These are phyloP conservation scores for Fusarium pininemorale DNA, from an alignment of 2,329 filamentous ascomycete species.

Conservation along the genomic window DNA sequence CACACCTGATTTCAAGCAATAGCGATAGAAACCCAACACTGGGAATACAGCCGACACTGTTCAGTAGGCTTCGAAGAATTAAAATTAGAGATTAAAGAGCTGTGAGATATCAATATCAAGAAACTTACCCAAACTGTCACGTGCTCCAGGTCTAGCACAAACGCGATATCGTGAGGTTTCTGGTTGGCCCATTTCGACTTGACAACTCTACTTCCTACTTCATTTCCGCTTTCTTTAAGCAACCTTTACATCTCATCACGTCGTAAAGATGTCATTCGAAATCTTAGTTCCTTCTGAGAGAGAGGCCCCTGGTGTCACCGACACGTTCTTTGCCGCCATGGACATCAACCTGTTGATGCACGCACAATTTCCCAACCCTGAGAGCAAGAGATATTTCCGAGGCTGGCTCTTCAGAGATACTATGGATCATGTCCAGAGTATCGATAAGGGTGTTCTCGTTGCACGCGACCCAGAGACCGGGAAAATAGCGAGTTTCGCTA, in stretches of 20 bases:
- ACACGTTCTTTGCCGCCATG: conserved; percentile 53
- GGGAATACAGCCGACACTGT: not conserved
- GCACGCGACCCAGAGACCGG: conserved; percentile 45
- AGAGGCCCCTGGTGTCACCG: conserved; percentile 39
- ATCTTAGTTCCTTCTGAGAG: conserved; percentile 39
- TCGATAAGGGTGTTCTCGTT: conserved; percentile 46
- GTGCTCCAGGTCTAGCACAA: conserved; percentile 16
- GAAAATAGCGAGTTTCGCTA: conserved; percentile 47
- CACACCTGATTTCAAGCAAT: not conserved
- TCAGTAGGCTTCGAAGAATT: not conserved
- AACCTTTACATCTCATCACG: not conserved
- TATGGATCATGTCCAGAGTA: conserved; percentile 41
- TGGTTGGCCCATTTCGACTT: conserved; percentile 27
- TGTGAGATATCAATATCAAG: not conserved
- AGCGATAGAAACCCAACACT: not conserved
- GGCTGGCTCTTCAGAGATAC: conserved; percentile 46
- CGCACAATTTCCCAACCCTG: conserved; percentile 50
- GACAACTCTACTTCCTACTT: not conserved
- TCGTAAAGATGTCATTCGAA: conserved; percentile 42
- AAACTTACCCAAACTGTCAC: conserved; percentile 5
- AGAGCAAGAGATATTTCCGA: conserved; percentile 43
- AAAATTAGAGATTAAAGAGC: not conserved
- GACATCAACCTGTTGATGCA: conserved; percentile 51
- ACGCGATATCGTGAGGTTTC: conserved; percentile 8
- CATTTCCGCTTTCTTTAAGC: not conserved